A percentile compares a stretch with the other conserved stretches of the same genome.
Evolutionary conservation across 805 yeast species (phyloP).

Genomic region (Hyphopichia homilentoma): DNA sequence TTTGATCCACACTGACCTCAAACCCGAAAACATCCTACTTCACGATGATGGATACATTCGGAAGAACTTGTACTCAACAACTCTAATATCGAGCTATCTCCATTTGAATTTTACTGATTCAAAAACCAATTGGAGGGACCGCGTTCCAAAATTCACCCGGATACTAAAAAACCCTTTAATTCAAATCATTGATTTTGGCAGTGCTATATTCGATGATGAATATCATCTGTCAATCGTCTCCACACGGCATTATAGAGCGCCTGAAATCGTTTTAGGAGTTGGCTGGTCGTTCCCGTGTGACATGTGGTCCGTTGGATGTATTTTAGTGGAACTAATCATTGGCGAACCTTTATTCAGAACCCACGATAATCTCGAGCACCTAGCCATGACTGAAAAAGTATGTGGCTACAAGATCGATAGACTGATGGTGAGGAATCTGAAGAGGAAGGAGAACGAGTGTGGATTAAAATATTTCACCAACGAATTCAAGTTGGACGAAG

Average conservation of each 20-base stretch:
- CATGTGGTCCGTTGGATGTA: constrained; percentile 95
- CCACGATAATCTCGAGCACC: constrained; percentile 89
- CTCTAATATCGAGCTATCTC: constrained; percentile 31
- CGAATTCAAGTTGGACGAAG: constrained; percentile 9
- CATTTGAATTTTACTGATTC: constrained; percentile 17
- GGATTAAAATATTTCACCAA: constrained; percentile 36
- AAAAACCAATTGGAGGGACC: constrained; percentile 3
- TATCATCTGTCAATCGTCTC: constrained; percentile 90
- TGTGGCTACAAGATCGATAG: constrained; percentile 53
- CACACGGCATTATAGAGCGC: constrained; percentile 95
- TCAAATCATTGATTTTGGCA: constrained; percentile 94
- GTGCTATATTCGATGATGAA: constrained; percentile 91
- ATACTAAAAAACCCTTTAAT: constrained; percentile 75
- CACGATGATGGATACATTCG: constrained; percentile 47
- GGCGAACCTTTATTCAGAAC: constrained; percentile 96
- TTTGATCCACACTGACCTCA: constrained; percentile 91
- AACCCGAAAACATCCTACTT: constrained; percentile 89
- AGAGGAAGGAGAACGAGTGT: constrained; percentile 36
- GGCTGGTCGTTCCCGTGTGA: constrained; percentile 99
- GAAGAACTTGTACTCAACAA: constrained; percentile 30
- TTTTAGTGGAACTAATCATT: constrained; percentile 82
- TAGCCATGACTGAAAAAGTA: constrained; percentile 90
- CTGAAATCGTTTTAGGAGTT: constrained; percentile 89
- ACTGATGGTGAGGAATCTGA: constrained; percentile 31
- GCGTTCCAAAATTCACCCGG: constrained; percentile 34